Base-by-base conservation (phyloP, 202 grass and related monocot genomes). In the Setaria viridis region DNA sequence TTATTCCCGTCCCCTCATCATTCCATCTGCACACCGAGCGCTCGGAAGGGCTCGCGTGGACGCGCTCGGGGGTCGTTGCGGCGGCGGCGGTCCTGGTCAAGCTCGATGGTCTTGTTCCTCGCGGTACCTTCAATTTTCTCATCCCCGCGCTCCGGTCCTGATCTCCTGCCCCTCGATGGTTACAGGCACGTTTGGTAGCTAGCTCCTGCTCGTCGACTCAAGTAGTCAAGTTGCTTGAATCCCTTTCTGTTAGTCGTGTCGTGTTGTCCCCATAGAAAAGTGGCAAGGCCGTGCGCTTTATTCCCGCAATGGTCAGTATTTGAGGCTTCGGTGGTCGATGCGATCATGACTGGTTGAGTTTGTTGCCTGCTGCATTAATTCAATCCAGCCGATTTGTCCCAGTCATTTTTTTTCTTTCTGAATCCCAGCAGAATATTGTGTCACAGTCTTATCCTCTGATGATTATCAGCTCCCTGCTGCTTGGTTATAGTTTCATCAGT, bases 361-460 rank as follows among this genome's bases (percentile, higher is more conserved):
- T 13, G 42, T 41, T 51, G 29, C 74, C 20, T 62, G 3, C 16
- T 21, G 57, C n/a, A 8, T 9, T 30, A 15, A 2, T 4, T 30
- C 16, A 35, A 8, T 19, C 30, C 53, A 50, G 17, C 11, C 5
- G 42, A 53, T 51, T 30, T 47, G n/a, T 35, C 39, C 51, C 71
- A 50, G 48, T 5, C 54, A 20, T 9, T 46, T 14, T 62, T 32
- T 5, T 1, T 13, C 6, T 20, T n/a, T 56, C 25, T 62, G 59
- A 62, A 19, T 54, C 53, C 49, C 45, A 50, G 70, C 7, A 25
- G 13, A 5, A 17, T 50, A 72, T 49, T 49, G 25, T 41, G 33
- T 63, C 45, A 80, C 11, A 15, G 56, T 63, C 56, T 86, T 86
- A 80, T 80, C 82, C 56, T 71, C 33, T 19, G 6, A 39, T 49